Percentiles rank a stretch among this genome's conserved stretches.
These are phyloP conservation scores for Jasminum sambac DNA, from an alignment of 257 asterid genomes.

Conservation along the genomic window DNA sequence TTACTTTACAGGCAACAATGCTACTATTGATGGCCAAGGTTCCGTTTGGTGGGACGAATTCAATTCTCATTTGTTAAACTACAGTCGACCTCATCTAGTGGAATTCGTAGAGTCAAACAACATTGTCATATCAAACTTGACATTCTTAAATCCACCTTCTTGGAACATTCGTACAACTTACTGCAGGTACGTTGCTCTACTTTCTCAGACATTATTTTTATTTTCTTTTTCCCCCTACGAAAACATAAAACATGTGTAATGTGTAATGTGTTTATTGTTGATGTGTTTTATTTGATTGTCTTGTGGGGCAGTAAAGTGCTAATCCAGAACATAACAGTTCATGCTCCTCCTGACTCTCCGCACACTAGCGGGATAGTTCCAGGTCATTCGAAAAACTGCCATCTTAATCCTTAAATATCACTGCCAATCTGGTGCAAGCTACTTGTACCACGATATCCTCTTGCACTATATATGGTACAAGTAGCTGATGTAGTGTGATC, in stretches of 20 bases:
- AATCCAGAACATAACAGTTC: constrained; percentile 80
- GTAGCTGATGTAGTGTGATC: too few species aligned
- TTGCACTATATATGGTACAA: too few species aligned
- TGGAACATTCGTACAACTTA: constrained; percentile 85
- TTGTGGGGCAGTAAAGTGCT: constrained; percentile 70
- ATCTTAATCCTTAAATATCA: too few species aligned
- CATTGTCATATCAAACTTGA: constrained; percentile 82
- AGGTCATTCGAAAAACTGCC: constrained; percentile 47
- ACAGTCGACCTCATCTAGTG: constrained; percentile 87
- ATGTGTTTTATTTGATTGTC: constrained; percentile 1
- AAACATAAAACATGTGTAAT: neutral
- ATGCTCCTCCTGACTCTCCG: constrained; percentile 84
- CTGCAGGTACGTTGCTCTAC: constrained; percentile 69
- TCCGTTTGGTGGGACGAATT: constrained; percentile 87
- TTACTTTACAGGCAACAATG: constrained; percentile 70
- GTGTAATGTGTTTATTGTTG: constrained; percentile 6
- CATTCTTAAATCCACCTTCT: constrained; percentile 87
- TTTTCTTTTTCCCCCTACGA: neutral
- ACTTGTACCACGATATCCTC: too few species aligned
- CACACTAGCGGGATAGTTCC: constrained; percentile 83
- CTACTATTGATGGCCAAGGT: constrained; percentile 96
- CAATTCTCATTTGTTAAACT: constrained; percentile 57
- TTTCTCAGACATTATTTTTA: neutral
- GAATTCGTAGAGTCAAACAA: constrained; percentile 64
- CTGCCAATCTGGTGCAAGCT: too few species aligned